Base-by-base conservation (phyloP, 495 filamentous ascomycete genomes). In the Penicillium atrosanguineum region DNA sequence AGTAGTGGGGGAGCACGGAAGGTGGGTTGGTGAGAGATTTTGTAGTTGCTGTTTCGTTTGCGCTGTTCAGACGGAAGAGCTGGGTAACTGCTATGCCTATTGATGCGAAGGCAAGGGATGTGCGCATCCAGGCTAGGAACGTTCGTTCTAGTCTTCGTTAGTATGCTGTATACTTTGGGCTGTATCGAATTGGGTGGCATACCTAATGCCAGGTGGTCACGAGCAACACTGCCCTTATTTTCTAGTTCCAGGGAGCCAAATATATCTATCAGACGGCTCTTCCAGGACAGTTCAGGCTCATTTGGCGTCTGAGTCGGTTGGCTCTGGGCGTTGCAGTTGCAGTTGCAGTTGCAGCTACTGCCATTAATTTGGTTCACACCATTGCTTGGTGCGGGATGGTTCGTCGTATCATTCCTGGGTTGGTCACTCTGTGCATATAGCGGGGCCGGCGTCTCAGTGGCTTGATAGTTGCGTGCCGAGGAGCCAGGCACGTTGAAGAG, bases 41-140 rank as follows among this genome's bases (percentile, higher is more conserved):
- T 19, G 44, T 39, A 15, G 56, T 36, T 43, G 52, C 52, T 0
- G 44, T 43, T 1, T 41, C 40, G 8, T 56, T 53, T 29, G 85
- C 77, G 21, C 82, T 88, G 77, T 95, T 96, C 43, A 97, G 84
- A 23, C 94, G 87, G 74, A 98, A 97, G 45, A 98, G 82, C 69
- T 98, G 94, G 1, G 95, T 97, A 45, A 98, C 84, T 46, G 93
- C 94, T 55, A 98, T 92, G 50, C 94, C 94, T 62, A 98, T 98
- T 45, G 87, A 91, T 36, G 94, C 95, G 67, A 98, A 98, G 44
- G 93, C 90, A 40, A 98, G 80, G 19, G 91, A 96, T 16, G 94
- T 98, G 42, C 94, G 84, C 43, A 98, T 82, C 94, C 94, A 98
- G 45, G 94, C 94, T 19, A 98, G 83, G 70, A 97, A 98, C 3